These are phyloP conservation scores for Aspergillus calidoustus DNA, from an alignment of 2,329 filamentous ascomycete species.

Conservation along the genomic window DNA sequence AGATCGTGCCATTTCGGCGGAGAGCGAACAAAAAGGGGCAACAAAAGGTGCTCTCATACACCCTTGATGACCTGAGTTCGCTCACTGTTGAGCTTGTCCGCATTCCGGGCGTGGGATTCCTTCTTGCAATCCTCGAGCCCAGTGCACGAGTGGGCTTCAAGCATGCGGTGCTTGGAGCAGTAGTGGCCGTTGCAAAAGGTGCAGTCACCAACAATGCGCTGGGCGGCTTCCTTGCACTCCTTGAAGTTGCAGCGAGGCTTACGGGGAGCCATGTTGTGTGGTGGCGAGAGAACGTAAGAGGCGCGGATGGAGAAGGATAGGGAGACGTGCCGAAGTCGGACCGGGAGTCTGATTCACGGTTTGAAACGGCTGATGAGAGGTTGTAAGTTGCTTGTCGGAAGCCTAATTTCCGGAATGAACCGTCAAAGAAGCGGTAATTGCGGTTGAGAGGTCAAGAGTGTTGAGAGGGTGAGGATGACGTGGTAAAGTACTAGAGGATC, in stretches of 20 bases:
- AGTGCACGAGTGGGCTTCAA: constrained; percentile 92
- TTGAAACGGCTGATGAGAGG: background rate
- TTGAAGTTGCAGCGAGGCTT: constrained; percentile 81
- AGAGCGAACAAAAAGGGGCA: background rate
- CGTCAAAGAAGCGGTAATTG: background rate
- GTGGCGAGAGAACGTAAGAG: constrained; percentile 18
- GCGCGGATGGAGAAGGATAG: constrained; percentile 9
- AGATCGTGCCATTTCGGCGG: background rate
- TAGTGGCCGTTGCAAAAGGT: constrained; percentile 92
- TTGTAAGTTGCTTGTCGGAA: background rate
- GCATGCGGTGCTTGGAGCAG: constrained; percentile 90
- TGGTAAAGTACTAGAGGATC: constrained; percentile 2
- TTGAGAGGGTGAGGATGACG: constrained; percentile 8
- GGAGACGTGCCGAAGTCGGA: constrained; percentile 20
- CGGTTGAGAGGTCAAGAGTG: background rate
- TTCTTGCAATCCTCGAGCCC: constrained; percentile 97
- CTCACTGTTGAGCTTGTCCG: constrained; percentile 88
- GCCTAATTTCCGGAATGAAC: background rate
- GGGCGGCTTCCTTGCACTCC: constrained; percentile 83
- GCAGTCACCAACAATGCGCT: constrained; percentile 95
- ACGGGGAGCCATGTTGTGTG: constrained; percentile 51
- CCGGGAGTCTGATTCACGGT: background rate
- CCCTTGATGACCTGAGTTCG: constrained; percentile 93
- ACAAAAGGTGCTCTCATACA: constrained; percentile 58
- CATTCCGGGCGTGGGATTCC: constrained; percentile 92